Conservation (phyloP, 2,329 filamentous ascomycete genomes). For the Cadophora malorum region DNA sequence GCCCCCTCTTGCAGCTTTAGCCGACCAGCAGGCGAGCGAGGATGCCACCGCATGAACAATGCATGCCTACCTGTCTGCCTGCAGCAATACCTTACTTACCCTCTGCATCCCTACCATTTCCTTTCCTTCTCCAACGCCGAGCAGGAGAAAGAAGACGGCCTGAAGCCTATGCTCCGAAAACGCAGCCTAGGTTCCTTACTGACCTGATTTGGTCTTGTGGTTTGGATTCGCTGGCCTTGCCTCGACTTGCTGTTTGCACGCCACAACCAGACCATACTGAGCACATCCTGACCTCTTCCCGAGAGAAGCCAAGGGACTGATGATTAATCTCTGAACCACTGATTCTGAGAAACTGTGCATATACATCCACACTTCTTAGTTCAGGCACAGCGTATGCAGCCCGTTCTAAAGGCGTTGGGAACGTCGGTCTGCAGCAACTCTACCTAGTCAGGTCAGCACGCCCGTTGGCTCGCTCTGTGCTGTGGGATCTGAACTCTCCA, state of each 20-base stretch:
- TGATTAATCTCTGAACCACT: background rate
- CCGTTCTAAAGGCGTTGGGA: constrained; percentile 20
- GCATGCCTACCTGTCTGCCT: constrained; percentile 4
- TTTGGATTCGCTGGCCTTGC: background rate
- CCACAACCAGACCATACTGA: background rate
- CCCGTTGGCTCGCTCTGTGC: constrained; percentile 8
- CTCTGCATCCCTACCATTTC: constrained; percentile 4
- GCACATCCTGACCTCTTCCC: background rate
- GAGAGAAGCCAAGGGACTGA: background rate
- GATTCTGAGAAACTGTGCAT: constrained; percentile 1
- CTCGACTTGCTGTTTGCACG: background rate
- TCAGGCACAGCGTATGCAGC: constrained; percentile 32
- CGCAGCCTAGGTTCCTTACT: background rate
- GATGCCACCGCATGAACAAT: constrained; percentile 16
- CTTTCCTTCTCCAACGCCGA: background rate
- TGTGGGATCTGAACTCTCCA: constrained; percentile 23
- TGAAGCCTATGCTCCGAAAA: constrained; percentile 15
- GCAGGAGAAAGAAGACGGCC: background rate
- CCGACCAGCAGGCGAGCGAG: constrained; percentile 8
- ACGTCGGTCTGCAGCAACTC: constrained; percentile 14
- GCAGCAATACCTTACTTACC: constrained; percentile 13
- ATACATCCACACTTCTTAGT: constrained; percentile 26
- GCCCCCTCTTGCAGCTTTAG: background rate
- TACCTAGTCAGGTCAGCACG: background rate
- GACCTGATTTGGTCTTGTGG: background rate